A percentile compares a stretch with the other conserved stretches of the same genome.
phyloP scores from a whole-genome alignment of 106 monocot genomes.

The Chionographis japonica region DNA sequence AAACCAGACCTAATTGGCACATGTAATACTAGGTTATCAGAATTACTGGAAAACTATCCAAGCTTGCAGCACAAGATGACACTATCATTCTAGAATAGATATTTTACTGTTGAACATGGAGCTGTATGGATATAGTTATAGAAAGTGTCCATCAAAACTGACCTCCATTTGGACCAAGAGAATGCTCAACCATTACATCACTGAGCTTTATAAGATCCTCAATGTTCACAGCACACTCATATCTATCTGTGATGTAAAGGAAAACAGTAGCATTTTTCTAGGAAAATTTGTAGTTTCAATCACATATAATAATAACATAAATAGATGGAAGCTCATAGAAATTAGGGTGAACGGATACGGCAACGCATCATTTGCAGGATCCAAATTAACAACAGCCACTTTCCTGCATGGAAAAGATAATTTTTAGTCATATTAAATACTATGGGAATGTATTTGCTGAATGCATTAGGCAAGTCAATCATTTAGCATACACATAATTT shows the following conservation, averaged over 20 bases:
- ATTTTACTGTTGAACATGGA: background rate
- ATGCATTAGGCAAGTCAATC: too few relatives aligned
- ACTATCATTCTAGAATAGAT: background rate
- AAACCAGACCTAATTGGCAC: slow-evolving; percentile 69
- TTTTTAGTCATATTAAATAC: background rate
- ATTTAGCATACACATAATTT: too few relatives aligned
- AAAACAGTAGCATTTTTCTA: background rate
- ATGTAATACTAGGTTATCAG: background rate
- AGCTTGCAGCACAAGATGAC: background rate
- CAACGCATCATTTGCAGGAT: slow-evolving; percentile 90
- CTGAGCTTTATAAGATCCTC: slow-evolving; percentile 88
- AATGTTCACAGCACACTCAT: slow-evolving; percentile 89
- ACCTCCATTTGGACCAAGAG: slow-evolving; percentile 99
- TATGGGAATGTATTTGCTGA: too few relatives aligned
- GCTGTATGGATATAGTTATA: background rate
- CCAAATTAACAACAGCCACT: slow-evolving; percentile 91
- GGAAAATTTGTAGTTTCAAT: background rate
- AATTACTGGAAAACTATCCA: background rate
- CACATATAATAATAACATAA: background rate
- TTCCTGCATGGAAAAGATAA: slow-evolving; percentile 55
- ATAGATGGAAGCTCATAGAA: background rate
- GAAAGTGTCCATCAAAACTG: background rate
- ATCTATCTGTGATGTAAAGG: slow-evolving; percentile 42
- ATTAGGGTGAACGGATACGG: slow-evolving; percentile 59
- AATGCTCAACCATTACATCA: slow-evolving; percentile 86